Conservation (phyloP, 1,284 basidiomycete species). For the Cutaneotrichosporon sp. region DNA sequence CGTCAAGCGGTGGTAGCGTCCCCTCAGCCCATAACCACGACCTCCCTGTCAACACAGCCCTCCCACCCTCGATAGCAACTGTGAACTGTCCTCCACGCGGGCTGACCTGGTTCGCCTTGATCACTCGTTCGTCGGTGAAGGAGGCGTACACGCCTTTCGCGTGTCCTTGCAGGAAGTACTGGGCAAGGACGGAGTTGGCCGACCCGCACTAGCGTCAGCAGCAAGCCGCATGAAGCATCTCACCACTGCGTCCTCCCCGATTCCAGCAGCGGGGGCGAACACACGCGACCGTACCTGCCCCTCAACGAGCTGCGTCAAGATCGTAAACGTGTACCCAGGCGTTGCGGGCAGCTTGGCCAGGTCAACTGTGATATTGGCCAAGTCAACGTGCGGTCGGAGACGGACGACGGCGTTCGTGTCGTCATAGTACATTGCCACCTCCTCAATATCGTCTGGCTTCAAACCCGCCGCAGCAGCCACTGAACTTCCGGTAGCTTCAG, state of each 20-base stretch:
- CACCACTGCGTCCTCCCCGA: slow-evolving; percentile 37
- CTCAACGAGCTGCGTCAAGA: slow-evolving; percentile 8
- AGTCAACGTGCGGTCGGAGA: background rate
- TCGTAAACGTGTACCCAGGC: background rate
- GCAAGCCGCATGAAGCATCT: slow-evolving; percentile 5
- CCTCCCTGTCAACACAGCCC: too few relatives aligned
- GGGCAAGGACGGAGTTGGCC: slow-evolving; percentile 33
- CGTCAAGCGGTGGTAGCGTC: too few relatives aligned
- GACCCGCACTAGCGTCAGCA: slow-evolving; percentile 17
- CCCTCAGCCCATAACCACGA: too few relatives aligned
- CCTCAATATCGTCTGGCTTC: background rate
- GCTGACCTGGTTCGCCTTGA: too few relatives aligned
- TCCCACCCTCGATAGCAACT: too few relatives aligned
- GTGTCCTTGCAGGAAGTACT: slow-evolving; percentile 28
- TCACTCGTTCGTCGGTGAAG: too few relatives aligned
- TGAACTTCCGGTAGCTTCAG: background rate
- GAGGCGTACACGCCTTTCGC: too few relatives aligned
- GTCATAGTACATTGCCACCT: background rate
- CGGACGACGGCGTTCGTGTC: background rate
- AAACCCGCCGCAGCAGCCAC: background rate
- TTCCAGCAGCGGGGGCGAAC: slow-evolving; percentile 22
- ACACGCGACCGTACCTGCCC: slow-evolving; percentile 20
- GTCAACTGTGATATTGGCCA: slow-evolving; percentile 2
- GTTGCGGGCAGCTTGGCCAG: background rate
- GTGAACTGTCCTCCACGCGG: too few relatives aligned